A percentile compares a stretch with the other conserved stretches of the same genome.
phyloP scores from a whole-genome alignment of 768 basidiomycete species.

The Hygrocybe coccinea region DNA sequence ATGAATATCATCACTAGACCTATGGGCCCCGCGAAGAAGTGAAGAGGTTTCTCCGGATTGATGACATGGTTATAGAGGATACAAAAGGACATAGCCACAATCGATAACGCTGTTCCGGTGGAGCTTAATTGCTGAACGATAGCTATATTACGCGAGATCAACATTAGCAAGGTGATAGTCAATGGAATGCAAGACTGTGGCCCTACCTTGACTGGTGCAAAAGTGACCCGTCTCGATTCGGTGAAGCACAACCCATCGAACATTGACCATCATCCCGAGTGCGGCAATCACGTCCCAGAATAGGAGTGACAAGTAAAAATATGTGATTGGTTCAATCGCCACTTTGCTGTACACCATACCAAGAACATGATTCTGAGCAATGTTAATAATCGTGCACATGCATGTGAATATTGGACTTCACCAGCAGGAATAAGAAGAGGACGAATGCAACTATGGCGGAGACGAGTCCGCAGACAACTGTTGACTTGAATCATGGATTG shows the following conservation, averaged over 20 bases:
- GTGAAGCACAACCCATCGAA: neutral
- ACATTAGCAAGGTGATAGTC: neutral
- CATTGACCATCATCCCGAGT: neutral
- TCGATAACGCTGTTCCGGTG: neutral
- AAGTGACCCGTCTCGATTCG: neutral
- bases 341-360: neutral
- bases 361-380: neutral
- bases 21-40: neutral
- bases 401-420: neutral
- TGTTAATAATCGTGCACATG: neutral
- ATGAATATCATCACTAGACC: neutral
- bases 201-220: neutral
- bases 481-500: neutral
- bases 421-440: neutral
- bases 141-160: neutral
- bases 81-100: neutral
- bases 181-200: neutral
- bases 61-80: slow-evolving; percentile 1
- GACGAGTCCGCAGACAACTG: neutral
- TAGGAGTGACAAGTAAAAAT: neutral
- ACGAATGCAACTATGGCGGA: neutral
- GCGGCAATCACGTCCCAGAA: neutral
- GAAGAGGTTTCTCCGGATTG: neutral
- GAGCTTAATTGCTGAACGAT: neutral
- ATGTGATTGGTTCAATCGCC: neutral